Conservation (phyloP, 164 flowering plant genomes). For the Chimonanthus salicifolius region DNA sequence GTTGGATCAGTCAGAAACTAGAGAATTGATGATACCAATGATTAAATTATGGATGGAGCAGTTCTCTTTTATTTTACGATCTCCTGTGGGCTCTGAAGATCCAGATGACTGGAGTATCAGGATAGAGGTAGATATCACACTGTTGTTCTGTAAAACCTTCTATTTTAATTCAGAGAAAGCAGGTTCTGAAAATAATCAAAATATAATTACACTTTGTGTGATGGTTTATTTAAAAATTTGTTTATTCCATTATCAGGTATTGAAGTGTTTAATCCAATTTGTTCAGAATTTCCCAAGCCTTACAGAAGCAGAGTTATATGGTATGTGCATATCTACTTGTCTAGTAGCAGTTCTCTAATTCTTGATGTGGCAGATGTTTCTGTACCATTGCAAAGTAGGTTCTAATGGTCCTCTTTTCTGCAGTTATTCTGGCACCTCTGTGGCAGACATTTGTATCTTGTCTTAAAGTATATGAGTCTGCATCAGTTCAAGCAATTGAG, state of each 20-base stretch:
- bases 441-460: slow-evolving; percentile 91
- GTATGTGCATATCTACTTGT: slow-evolving; percentile 27
- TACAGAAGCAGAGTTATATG: slow-evolving; percentile 49
- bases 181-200: neutral
- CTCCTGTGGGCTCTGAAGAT: slow-evolving; percentile 70
- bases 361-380: neutral
- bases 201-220: neutral
- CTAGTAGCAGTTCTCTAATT: neutral
- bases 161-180: neutral
- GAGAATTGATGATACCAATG: slow-evolving; percentile 52
- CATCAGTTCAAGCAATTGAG: slow-evolving; percentile 61
- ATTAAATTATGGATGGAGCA: slow-evolving; percentile 75
- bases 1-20: slow-evolving; percentile 62
- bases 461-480: slow-evolving; percentile 53
- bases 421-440: slow-evolving; percentile 66
- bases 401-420: slow-evolving; percentile 12
- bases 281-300: slow-evolving; percentile 74
- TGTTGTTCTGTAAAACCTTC: neutral
- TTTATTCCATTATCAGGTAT: slow-evolving; percentile 42
- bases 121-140: slow-evolving; percentile 60
- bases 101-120: slow-evolving; percentile 94
- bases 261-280: slow-evolving; percentile 92
- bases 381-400: neutral
- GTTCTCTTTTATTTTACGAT: slow-evolving; percentile 52
- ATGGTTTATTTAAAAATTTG: neutral